Percentiles rank a stretch among this genome's conserved stretches.
These are phyloP conservation scores for Diplogelasinospora grovesii DNA, from an alignment of 495 filamentous ascomycete species.

Conservation along the genomic window DNA sequence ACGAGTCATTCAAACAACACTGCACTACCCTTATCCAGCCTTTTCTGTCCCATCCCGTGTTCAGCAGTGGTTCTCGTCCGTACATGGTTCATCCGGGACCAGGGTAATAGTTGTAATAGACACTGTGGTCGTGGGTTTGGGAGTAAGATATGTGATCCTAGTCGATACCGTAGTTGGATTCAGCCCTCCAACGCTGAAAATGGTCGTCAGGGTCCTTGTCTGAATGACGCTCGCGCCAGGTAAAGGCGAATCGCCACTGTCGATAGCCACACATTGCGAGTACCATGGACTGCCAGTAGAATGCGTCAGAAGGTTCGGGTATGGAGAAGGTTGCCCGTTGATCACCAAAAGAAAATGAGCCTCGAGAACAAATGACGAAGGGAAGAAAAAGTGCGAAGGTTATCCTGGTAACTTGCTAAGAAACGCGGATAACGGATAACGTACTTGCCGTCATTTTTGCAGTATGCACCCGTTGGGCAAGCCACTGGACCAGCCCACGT, in stretches of 20 bases:
- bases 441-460: slow-evolving; percentile 19
- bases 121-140: slow-evolving; percentile 7
- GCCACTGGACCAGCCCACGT: slow-evolving; percentile 9
- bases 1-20: no score
- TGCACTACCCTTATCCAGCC: not conserved
- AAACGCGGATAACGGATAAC: no score
- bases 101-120: slow-evolving; percentile 17
- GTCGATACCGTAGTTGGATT: slow-evolving; percentile 17
- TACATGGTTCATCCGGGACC: slow-evolving; percentile 19
- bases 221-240: not conserved
- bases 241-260: not conserved
- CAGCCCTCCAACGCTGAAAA: slow-evolving; percentile 17
- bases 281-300: slow-evolving; percentile 24
- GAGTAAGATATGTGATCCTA: slow-evolving; percentile 15
- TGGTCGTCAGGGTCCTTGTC: slow-evolving; percentile 15
- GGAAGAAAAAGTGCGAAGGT: no score
- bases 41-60: not conserved
- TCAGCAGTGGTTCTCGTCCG: slow-evolving; percentile 12
- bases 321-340: no score
- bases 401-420: no score
- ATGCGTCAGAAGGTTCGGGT: no score
- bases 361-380: no score
- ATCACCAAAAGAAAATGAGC: no score
- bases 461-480: slow-evolving; percentile 17
- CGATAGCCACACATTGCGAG: slow-evolving; percentile 18